phyloP scores from a whole-genome alignment of 352 stramenopile species.

The Pythium insidiosum region DNA sequence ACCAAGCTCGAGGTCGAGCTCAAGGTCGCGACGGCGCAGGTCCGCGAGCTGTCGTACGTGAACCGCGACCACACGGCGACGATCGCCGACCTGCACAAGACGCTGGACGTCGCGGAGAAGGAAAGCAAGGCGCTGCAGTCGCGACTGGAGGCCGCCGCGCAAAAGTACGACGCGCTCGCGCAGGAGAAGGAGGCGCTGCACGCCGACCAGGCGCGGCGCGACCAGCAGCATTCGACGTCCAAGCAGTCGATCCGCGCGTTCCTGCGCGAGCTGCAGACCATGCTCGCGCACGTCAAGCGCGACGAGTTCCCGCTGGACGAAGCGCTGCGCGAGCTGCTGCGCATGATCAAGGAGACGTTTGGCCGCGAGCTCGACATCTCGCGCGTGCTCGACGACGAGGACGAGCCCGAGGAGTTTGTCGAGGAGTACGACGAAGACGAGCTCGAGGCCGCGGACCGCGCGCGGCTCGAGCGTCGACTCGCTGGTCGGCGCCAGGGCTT shows the following conservation, averaged over 20 bases:
- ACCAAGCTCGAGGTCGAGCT: conserved; percentile 78
- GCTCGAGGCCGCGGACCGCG: conserved; percentile 20
- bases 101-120: conserved; percentile 35
- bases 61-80: conserved; percentile 62
- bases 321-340: conserved; percentile 58
- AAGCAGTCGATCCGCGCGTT: conserved; percentile 43
- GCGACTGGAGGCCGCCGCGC: conserved; percentile 27
- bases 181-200: conserved; percentile 54
- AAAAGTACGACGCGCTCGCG: conserved; percentile 28
- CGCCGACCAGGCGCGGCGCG: conserved; percentile 43
- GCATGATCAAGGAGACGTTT: conserved; percentile 51
- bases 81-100: conserved; percentile 55
- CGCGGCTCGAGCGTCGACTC: conserved; percentile 13
- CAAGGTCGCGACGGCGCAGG: conserved; percentile 55
- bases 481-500: conserved; percentile 8
- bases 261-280: conserved; percentile 49
- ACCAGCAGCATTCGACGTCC: conserved; percentile 44
- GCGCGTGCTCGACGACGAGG: conserved; percentile 48
- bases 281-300: conserved; percentile 62
- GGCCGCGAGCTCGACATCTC: conserved; percentile 36
- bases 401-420: conserved; percentile 51
- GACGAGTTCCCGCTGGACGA: conserved; percentile 78
- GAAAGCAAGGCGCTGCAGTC: conserved; percentile 31
- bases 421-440: conserved; percentile 53
- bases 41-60: conserved; percentile 67